phyloP scores from a whole-genome alignment of 257 asterid genomes.

The Schizonepeta tenuifolia region DNA sequence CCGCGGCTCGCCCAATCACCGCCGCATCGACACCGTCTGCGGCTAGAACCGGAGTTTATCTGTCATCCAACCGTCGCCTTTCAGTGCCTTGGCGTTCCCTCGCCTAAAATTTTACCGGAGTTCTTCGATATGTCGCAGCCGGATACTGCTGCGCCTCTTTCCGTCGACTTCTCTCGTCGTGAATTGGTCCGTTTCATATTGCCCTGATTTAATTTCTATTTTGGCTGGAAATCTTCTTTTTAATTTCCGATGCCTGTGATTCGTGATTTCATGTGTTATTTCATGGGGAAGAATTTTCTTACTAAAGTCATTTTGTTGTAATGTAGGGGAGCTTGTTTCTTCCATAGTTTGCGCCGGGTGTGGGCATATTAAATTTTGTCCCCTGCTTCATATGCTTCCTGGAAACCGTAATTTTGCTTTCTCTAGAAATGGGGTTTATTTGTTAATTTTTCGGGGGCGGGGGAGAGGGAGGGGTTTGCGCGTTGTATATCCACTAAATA shows the following conservation, averaged over 20 bases:
- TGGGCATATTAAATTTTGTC: background rate
- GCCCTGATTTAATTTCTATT: background rate
- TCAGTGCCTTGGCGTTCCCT: slow-evolving; percentile 41
- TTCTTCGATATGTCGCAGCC: slow-evolving; percentile 32
- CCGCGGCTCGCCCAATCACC: too few relatives aligned
- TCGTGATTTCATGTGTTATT: slow-evolving; percentile 1
- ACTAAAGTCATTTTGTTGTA: slow-evolving; percentile 11
- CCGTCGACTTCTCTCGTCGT: slow-evolving; percentile 48
- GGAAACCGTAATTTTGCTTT: too few relatives aligned
- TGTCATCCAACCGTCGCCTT: slow-evolving; percentile 45
- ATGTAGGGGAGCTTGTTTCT: background rate
- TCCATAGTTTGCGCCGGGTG: too few relatives aligned
- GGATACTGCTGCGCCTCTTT: slow-evolving; percentile 30
- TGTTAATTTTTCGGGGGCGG: too few relatives aligned
- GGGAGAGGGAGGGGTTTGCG: too few relatives aligned
- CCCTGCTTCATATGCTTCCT: background rate
- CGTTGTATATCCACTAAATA: too few relatives aligned
- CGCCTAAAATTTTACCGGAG: slow-evolving; percentile 33
- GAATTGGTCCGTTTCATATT: slow-evolving; percentile 46
- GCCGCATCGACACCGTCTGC: too few relatives aligned
- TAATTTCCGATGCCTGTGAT: background rate
- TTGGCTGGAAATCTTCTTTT: background rate
- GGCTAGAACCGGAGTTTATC: slow-evolving; percentile 39
- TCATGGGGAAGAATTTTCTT: background rate
- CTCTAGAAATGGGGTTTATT: too few relatives aligned